phyloP scores from a whole-genome alignment of 768 basidiomycete genomes.

The Rhodotorula babjevae region DNA sequence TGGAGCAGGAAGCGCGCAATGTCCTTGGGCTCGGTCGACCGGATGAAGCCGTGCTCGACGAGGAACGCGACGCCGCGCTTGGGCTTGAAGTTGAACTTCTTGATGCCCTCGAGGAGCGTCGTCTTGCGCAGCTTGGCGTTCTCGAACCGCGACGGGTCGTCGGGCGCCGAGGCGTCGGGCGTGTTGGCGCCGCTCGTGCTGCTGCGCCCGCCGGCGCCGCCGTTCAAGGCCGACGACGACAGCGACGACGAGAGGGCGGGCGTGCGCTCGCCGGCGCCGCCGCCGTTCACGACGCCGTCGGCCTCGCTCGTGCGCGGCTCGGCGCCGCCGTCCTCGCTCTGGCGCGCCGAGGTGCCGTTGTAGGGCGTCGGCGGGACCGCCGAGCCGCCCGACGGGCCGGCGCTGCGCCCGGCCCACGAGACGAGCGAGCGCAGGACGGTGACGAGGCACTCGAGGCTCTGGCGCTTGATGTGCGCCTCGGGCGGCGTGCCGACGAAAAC shows the following conservation, averaged over 20 bases:
- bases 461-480: conserved; percentile 77
- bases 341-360: conserved; percentile 12
- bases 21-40: conserved; percentile 63
- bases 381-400: conserved; percentile 5
- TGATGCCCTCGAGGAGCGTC: conserved; percentile 86
- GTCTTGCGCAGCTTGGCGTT: conserved; percentile 96
- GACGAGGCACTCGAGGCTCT: conserved; percentile 91
- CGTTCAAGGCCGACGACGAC: no score
- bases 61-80: conserved; percentile 88
- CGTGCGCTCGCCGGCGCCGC: not conserved
- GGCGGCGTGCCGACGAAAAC: conserved; percentile 41
- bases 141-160: conserved; percentile 89
- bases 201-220: not conserved
- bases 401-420: conserved; percentile 59
- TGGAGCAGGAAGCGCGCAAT: conserved; percentile 77
- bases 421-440: conserved; percentile 83
- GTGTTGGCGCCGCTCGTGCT: conserved; percentile 57
- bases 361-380: conserved; percentile 23
- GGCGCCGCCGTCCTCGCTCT: conserved; percentile 12
- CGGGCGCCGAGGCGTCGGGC: conserved; percentile 61
- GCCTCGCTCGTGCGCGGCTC: not conserved
- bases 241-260: not conserved
- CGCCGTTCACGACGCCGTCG: conserved; percentile 16
- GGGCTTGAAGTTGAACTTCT: conserved; percentile 98
- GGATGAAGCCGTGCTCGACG: conserved; percentile 79